A percentile compares a stretch with the other conserved stretches of the same genome.
phyloP scores from a whole-genome alignment of 208 protist genomes.

The Acanthamoeba royreba region DNA sequence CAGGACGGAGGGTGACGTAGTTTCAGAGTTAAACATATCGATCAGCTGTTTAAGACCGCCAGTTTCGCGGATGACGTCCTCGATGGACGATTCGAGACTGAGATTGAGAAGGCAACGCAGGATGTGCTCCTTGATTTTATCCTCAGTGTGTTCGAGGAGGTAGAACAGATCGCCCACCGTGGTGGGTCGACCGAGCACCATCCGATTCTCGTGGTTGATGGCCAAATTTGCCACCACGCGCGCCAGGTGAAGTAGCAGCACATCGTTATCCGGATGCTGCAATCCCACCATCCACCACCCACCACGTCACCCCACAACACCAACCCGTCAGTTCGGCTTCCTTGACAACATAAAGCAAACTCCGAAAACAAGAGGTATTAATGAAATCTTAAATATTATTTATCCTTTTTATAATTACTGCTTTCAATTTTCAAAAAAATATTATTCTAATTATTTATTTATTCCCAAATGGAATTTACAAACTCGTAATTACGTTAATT shows the following conservation, averaged over 20 bases:
- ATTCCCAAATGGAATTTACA: neutral
- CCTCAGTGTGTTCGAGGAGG: neutral
- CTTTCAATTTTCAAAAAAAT: neutral
- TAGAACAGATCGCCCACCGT: neutral
- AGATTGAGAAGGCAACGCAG: conserved; percentile 6
- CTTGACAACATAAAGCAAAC: too few species aligned
- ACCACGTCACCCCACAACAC: too few species aligned
- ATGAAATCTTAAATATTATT: too few species aligned
- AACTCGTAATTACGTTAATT: too few species aligned
- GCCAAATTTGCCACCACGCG: conserved; percentile 31
- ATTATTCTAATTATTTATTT: neutral
- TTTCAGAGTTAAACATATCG: neutral
- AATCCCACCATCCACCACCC: too few species aligned
- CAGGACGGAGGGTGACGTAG: neutral
- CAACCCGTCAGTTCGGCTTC: too few species aligned
- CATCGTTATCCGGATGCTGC: neutral
- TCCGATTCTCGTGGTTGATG: neutral
- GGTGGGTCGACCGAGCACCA: neutral
- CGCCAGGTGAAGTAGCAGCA: neutral
- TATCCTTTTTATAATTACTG: too few species aligned
- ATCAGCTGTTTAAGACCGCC: neutral
- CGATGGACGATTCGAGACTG: neutral
- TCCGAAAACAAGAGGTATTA: too few species aligned
- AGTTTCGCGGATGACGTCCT: conserved; percentile 12
- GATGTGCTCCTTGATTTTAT: conserved; percentile 5